These are phyloP conservation scores for Monilinia fructigena DNA, from an alignment of 2,329 filamentous ascomycete species.

Conservation along the genomic window DNA sequence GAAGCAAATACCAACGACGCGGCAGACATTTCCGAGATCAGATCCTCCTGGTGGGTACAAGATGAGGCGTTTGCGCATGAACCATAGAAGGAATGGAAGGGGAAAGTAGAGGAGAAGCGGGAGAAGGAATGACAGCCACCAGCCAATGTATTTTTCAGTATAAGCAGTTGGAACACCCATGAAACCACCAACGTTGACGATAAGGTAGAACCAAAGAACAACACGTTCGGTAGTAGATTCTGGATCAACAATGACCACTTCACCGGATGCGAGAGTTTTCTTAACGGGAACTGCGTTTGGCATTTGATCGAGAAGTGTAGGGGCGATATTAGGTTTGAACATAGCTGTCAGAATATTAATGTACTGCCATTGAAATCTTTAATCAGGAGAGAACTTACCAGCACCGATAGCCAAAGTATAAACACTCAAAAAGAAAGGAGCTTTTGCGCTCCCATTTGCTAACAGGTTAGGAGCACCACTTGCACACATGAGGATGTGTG, in stretches of 20 bases:
- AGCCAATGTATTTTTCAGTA: constrained; percentile 49
- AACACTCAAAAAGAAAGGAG: constrained; percentile 35
- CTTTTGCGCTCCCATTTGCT: constrained; percentile 65
- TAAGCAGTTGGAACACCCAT: constrained; percentile 47
- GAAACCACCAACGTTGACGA: constrained; percentile 64
- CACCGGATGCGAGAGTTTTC: constrained; percentile 51
- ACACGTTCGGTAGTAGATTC: constrained; percentile 54
- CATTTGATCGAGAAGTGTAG: constrained; percentile 60
- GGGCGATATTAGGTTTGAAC: constrained; percentile 70
- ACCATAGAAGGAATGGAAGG: constrained; percentile 52
- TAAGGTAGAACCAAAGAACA: constrained; percentile 58
- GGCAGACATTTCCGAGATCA: constrained; percentile 48
- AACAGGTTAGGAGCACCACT: constrained; percentile 59
- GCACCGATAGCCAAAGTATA: constrained; percentile 36
- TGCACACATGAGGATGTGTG: constrained; percentile 61
- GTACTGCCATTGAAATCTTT: constrained; percentile 58
- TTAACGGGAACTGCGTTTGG: constrained; percentile 44
- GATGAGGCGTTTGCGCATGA: constrained; percentile 45
- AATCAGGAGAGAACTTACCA: constrained; percentile 42
- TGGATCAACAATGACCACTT: constrained; percentile 61
- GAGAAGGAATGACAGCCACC: constrained; percentile 48
- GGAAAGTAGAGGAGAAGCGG: constrained; percentile 60
- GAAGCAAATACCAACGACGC: constrained; percentile 45
- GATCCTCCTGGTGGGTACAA: constrained; percentile 49
- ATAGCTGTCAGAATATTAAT: constrained; percentile 52